Evolutionary conservation across 805 yeast species (phyloP), one percentile per base, ranked within the genome.

Genomic region (Cyberlindnera samutprakarnensis): DNA sequence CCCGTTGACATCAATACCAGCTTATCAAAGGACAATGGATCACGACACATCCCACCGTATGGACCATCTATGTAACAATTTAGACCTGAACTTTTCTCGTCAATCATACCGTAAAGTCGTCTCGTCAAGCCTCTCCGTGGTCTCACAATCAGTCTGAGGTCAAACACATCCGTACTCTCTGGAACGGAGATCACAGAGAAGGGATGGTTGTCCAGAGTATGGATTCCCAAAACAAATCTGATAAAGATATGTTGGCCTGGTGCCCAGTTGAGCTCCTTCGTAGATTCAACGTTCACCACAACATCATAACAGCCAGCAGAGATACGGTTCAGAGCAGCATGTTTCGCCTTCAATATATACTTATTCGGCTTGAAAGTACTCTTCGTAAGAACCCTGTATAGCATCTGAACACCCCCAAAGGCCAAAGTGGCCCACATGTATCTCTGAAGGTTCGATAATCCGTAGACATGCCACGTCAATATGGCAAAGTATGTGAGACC

Each of bases 231-330:
- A 13, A 47, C 53, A 35, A 69, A 67, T 42, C 77, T 58, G 15
- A 73, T 48, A 40, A 57, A 70, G 5, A 71, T 53, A 49, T 73
- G 80, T 37, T 73, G 79, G 16, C 80, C 78, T 2, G 78, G 69
- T 11, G 28, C 42, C 78, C 78, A 72, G 10, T 40, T 36, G 25
- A 67, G 49, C 7, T 61, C 64, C n/a, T 54, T 17, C 1, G 15
- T 38, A 13, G 23, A 36, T 3, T 27, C 23, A 28, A 54, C 50
- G 5, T 44, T 40, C 15, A 62, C 56, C 4, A 42, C 32, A 3
- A 73, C 50, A 29, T 63, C 56, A 20, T 66, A 57, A 43, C 58
- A 43, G 38, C 61, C 43, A 21, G 31, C 25, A 3, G 39, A 24
- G 2, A 44, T 22, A 49, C 53, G 23, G 30, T 43, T 32, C 23